phyloP scores from a whole-genome alignment of 192 early-diverging fungal species.

The Phlyctochytrium planicorne region DNA sequence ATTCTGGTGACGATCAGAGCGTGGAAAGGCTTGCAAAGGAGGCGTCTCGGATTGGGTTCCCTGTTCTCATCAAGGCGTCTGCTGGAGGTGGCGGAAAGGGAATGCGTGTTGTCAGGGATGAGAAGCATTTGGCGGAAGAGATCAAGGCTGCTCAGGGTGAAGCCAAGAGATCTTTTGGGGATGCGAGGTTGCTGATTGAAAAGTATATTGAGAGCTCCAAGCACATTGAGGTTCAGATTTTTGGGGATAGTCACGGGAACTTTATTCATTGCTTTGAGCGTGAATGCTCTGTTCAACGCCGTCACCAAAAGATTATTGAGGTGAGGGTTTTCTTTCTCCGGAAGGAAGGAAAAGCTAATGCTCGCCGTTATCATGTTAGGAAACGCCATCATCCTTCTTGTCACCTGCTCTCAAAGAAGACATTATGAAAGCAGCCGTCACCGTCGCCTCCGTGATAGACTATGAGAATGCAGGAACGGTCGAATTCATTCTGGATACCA shows the following conservation, averaged over 20 bases:
- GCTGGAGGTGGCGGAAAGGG: constrained; percentile 95
- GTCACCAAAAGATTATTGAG: constrained; percentile 97
- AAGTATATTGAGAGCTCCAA: constrained; percentile 86
- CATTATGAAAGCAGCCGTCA: constrained; percentile 88
- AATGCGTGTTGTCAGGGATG: constrained; percentile 89
- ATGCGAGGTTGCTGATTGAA: constrained; percentile 94
- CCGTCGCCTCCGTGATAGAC: constrained; percentile 80
- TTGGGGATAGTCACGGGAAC: constrained; percentile 81
- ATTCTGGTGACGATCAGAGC: constrained; percentile 77
- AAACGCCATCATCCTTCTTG: constrained; percentile 24
- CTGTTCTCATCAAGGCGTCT: constrained; percentile 96
- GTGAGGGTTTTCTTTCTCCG: too few species aligned
- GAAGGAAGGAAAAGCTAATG: constrained; percentile 6
- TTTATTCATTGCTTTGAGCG: constrained; percentile 91
- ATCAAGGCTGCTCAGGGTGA: constrained; percentile 87
- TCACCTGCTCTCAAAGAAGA: constrained; percentile 60
- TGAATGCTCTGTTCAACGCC: constrained; percentile 96
- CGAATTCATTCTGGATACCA: constrained; percentile 94
- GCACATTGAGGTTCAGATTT: constrained; percentile 97
- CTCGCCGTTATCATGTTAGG: constrained; percentile 9
- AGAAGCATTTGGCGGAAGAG: constrained; percentile 65
- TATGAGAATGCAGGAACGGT: constrained; percentile 97
- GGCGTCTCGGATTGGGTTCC: constrained; percentile 80
- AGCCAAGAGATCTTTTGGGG: constrained; percentile 90
- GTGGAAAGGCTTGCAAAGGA: constrained; percentile 68